Percentiles rank a stretch among this genome's conserved stretches.
Evolutionary conservation across 2,329 filamentous ascomycete species (phyloP).

Genomic region (Alternaria gaisen): DNA sequence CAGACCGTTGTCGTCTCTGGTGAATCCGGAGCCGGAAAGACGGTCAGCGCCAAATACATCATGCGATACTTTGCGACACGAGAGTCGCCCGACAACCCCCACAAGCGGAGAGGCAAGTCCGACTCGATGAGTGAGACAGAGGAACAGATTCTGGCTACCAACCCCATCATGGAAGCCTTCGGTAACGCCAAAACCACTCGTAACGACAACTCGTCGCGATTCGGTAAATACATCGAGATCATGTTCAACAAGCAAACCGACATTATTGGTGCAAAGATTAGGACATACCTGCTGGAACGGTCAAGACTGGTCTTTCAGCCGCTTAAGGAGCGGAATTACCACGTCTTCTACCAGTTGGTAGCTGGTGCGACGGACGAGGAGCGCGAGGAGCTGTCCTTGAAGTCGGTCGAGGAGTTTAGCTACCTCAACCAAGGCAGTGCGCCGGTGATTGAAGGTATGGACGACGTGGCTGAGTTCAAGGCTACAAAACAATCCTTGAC

Average conservation of each 20-base stretch:
- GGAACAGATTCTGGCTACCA: conserved; percentile 97
- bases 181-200: conserved; percentile 99
- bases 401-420: conserved; percentile 89
- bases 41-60: conserved; percentile 99
- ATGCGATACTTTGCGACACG: conserved; percentile 99
- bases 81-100: conserved; percentile 89
- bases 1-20: conserved; percentile 99
- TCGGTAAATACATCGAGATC: conserved; percentile 99
- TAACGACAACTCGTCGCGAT: conserved; percentile 98
- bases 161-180: conserved; percentile 99
- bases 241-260: conserved; percentile 96
- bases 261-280: conserved; percentile 97
- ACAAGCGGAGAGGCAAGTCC: conserved; percentile 76
- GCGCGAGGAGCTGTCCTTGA: conserved; percentile 78
- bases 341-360: conserved; percentile 98
- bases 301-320: conserved; percentile 97
- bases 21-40: conserved; percentile 98
- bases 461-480: conserved; percentile 92
- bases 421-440: conserved; percentile 96
- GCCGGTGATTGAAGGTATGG: conserved; percentile 89
- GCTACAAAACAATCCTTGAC: conserved; percentile 86
- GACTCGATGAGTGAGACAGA: conserved; percentile 96
- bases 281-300: conserved; percentile 93
- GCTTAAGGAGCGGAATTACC: conserved; percentile 96
- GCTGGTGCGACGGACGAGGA: conserved; percentile 89